Evolutionary conservation across 1,284 basidiomycete genomes (phyloP), one percentile per base, ranked within the genome.

Genomic region (Pseudozyma tsukubaensis): DNA sequence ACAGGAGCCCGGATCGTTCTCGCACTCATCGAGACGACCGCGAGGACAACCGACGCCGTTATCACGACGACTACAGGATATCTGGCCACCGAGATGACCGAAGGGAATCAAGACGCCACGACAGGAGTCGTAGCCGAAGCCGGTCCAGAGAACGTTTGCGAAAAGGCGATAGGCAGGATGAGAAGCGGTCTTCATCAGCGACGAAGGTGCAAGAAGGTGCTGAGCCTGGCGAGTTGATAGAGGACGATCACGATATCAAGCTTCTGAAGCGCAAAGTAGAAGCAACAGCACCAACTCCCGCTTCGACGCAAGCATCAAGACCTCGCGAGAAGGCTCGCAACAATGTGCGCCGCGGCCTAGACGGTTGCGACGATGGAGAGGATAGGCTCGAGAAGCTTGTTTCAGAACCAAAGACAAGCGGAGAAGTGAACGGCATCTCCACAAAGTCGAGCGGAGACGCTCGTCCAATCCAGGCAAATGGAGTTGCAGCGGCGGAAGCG

Each of bases 61-160:
- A 35, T 2, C 44, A 44, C 12, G 49, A 21, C 16, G 40, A 59
- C 18, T 34, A 36, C 13, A 60, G 45, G 11, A 32, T 29, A 12
- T 43, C 37, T 10, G 29, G 45, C 14, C 19, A 19, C 7, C 56
- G 47, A 18, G 36, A 50, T 14, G 44, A 42, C 2, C n/a, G 40
- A 18, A 43, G 45, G 29, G 45, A 40, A 19, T 40, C 39, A 16
- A 42, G 50, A 43, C 59, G 50, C 18, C 13, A 32, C 29, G 37
- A 13, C 18, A 54, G 47, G 18, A 39, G 47, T 12, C 44, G 44
- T 21, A 45, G 51, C 18, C 51, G 51, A 3, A 61, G 53, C 36
- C 53, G 58, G 21, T 45, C 44, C 14, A 24, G 19, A 43, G 68
- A 61, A 5, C 59, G 68, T 9, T 35, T 21, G 11, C 45, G 37